A percentile compares a stretch with the other conserved stretches of the same genome.
These are phyloP conservation scores for Aspergillus felis DNA, from an alignment of 2,329 filamentous ascomycete genomes.

Conservation along the genomic window DNA sequence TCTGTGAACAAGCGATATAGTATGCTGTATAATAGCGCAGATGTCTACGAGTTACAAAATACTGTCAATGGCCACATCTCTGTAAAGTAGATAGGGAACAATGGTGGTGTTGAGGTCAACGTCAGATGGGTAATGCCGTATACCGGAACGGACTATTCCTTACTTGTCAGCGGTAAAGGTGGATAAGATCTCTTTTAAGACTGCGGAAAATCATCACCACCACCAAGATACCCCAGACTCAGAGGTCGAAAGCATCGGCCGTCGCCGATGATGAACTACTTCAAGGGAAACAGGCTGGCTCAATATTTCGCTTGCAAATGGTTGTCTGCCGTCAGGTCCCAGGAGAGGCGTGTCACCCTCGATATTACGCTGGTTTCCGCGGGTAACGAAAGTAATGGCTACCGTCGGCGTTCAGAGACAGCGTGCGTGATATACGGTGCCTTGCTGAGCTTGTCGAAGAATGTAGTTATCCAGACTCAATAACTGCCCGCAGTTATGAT, in stretches of 20 bases:
- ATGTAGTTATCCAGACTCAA: neutral
- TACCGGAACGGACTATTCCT: neutral
- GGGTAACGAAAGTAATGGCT: constrained; percentile 1
- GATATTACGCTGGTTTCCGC: neutral
- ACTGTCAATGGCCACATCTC: neutral
- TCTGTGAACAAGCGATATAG: neutral
- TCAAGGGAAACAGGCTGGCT: too few relatives aligned
- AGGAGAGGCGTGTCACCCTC: neutral
- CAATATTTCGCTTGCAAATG: neutral
- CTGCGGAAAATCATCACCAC: neutral
- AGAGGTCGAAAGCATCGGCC: neutral
- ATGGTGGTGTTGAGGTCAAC: neutral
- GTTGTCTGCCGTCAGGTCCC: neutral
- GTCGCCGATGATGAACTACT: neutral
- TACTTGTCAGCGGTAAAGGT: constrained; percentile 5
- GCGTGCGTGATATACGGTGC: neutral
- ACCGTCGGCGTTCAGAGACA: constrained; percentile 2
- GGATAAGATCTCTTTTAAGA: constrained; percentile 5
- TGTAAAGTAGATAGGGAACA: neutral
- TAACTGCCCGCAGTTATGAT: neutral
- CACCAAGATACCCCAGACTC: neutral
- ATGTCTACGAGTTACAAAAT: neutral
- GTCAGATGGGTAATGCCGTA: neutral
- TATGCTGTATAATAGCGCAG: neutral
- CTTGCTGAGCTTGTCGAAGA: neutral